These are phyloP conservation scores for Penicillium maclennaniae DNA, from an alignment of 495 filamentous ascomycete genomes.

Conservation along the genomic window DNA sequence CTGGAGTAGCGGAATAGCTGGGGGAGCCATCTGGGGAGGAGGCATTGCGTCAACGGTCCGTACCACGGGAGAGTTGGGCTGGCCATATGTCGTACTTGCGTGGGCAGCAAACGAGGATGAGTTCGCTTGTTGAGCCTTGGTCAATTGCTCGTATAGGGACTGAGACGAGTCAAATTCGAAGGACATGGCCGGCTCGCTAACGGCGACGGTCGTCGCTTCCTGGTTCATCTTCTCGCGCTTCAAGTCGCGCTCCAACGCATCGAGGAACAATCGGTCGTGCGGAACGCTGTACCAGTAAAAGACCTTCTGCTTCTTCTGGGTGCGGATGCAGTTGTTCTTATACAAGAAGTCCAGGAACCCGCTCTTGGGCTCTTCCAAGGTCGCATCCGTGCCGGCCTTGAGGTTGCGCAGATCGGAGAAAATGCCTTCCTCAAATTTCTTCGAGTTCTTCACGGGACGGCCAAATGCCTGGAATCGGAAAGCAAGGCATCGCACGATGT, in stretches of 20 bases:
- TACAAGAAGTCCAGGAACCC: constrained; percentile 97
- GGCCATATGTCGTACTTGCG: constrained; percentile 70
- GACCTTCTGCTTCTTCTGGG: constrained; percentile 99
- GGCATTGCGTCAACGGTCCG: constrained; percentile 86
- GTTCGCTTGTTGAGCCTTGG: constrained; percentile 97
- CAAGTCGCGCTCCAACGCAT: constrained; percentile 92
- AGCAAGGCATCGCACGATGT: constrained; percentile 96
- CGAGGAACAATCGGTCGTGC: constrained; percentile 94
- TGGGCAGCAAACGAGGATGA: constrained; percentile 92
- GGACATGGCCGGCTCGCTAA: constrained; percentile 92
- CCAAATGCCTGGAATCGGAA: constrained; percentile 99
- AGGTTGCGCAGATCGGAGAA: constrained; percentile 98
- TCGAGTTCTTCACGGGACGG: constrained; percentile 97
- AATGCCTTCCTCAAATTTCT: constrained; percentile 99
- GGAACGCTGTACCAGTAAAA: constrained; percentile 99
- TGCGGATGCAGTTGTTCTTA: constrained; percentile 99
- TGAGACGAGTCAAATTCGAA: constrained; percentile 99
- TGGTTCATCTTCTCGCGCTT: constrained; percentile 99
- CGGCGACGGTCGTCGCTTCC: constrained; percentile 93
- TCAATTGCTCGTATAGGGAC: constrained; percentile 98
- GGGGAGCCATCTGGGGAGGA: constrained; percentile 67
- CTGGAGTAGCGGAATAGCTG: constrained; percentile 71
- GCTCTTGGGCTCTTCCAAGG: constrained; percentile 97
- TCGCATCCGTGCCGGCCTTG: constrained; percentile 98
- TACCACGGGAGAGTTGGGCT: constrained; percentile 80